Conservation (phyloP, 2,329 filamentous ascomycete genomes). For the Aspergillus aculeatinus region DNA sequence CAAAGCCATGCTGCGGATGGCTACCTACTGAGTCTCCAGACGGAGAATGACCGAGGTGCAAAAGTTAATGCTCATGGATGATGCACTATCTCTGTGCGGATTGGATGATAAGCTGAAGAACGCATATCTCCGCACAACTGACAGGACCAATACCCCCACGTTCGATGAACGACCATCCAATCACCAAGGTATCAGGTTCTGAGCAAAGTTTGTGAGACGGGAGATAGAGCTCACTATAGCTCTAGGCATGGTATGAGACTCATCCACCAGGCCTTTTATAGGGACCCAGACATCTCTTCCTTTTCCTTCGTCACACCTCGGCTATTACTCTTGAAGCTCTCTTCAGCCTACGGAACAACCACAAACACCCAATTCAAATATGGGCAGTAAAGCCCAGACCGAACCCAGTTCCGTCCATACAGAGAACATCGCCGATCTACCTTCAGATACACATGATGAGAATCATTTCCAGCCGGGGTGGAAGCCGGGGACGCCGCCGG, state of each 20-base stretch:
- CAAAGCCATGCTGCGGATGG: not conserved
- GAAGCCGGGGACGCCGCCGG: slow-evolving; percentile 30
- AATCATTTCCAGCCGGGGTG: slow-evolving; percentile 25
- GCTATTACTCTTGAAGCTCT: not conserved
- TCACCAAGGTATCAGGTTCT: not conserved
- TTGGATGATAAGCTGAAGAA: not conserved
- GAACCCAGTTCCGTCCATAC: slow-evolving; percentile 7
- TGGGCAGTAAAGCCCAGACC: not conserved
- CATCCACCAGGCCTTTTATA: not conserved
- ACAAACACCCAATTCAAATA: not conserved
- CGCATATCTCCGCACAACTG: not conserved
- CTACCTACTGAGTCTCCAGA: not conserved
- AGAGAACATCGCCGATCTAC: slow-evolving; percentile 22
- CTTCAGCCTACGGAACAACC: not conserved
- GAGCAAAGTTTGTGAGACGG: not conserved
- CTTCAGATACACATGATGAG: slow-evolving; percentile 31
- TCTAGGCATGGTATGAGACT: not conserved
- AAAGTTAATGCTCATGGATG: not conserved
- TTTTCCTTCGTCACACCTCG: not conserved
- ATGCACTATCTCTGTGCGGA: not conserved
- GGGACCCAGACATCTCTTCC: not conserved
- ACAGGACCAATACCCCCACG: not conserved
- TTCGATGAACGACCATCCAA: not conserved
- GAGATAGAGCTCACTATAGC: not conserved
- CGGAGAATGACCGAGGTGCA: not conserved